Base-by-base conservation (phyloP, 2,329 filamentous ascomycete species). In the Apiospora malaysiana region DNA sequence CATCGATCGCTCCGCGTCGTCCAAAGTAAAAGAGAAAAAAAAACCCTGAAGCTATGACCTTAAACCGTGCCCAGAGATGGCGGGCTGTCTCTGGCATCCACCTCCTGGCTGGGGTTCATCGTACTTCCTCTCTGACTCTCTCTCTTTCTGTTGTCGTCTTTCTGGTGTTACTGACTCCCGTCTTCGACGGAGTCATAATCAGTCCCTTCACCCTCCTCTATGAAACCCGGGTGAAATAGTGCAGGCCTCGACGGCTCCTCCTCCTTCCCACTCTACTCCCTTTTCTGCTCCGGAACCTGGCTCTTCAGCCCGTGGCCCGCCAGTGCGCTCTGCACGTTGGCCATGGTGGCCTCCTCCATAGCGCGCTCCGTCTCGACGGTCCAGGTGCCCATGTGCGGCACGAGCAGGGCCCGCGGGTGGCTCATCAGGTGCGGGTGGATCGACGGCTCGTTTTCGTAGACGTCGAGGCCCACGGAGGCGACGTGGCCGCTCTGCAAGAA, bases 331-430 rank as follows among this genome's bases (percentile, higher is more conserved):
- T 86, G 84, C 43, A 94, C 86, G 77, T 96, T 95, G 42, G 85
- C 86, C 74, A 95, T 91, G 49, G 89, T 87, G 90, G 91, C 94
- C 77, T 90, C 86, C 82, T 95, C 93, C 93, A 95, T 91, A 80
- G 88, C 87, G 59, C 81, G 83, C 79, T 87, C 84, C 8, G 88
- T 89, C 82, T 89, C 93, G 40, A 90, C 83, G 0, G 93, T 95
- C 86, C 89, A 94, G 0, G 94, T 97, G 0, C 94, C 94, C 92
- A 97, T 93, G 80, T 97, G 94, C 68, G 94, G 94, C 46, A 97
- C 83, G 40, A 97, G 85, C 76, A 95, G 85, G 27, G 93, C 93
- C 75, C 89, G 88, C 2, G 89, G 89, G 78, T 95, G 95, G 21
- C 83, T 82, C 18, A 95, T 75, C 56, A 97, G 83, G 0, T 91